A percentile compares a stretch with the other conserved stretches of the same genome.
Conservation (phyloP, 441 rosid species). For the Corymbia calophylla region DNA sequence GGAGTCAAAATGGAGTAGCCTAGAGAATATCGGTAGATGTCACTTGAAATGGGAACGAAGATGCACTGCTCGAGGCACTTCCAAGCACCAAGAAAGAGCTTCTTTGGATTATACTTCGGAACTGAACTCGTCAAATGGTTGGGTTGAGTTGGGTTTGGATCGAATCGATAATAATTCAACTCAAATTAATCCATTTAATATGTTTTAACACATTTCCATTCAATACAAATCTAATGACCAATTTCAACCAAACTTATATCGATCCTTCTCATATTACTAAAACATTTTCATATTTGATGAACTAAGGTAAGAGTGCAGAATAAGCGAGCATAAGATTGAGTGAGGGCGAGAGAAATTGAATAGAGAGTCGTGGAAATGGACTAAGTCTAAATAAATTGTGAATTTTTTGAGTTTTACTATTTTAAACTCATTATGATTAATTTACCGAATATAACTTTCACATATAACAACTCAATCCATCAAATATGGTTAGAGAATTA, state of each 20-base stretch:
- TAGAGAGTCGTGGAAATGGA: rapidly evolving
- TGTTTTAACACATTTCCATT: neutral
- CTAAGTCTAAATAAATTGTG: too few species aligned
- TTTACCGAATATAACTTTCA: too few species aligned
- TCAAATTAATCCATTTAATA: too few species aligned
- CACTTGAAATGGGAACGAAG: neutral
- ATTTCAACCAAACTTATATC: rapidly evolving
- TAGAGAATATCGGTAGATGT: neutral
- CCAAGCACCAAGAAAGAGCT: neutral
- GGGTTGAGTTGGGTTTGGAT: neutral
- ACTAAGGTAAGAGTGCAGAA: rapidly evolving
- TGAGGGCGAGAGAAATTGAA: too few species aligned
- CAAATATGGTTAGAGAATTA: rapidly evolving
- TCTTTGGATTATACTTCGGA: neutral
- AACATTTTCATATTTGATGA: too few species aligned
- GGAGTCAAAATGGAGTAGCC: neutral
- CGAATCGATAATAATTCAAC: neutral
- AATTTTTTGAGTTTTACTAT: too few species aligned
- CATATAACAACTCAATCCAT: too few species aligned
- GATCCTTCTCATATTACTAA: too few species aligned
- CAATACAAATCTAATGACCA: rapidly evolving
- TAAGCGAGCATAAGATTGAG: neutral
- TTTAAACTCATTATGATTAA: neutral
- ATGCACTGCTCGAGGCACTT: neutral
- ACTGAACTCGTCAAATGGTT: neutral